A percentile compares a stretch with the other conserved stretches of the same genome.
Conservation (phyloP, 495 filamentous ascomycete genomes). For the Haplographium delicatum region DNA sequence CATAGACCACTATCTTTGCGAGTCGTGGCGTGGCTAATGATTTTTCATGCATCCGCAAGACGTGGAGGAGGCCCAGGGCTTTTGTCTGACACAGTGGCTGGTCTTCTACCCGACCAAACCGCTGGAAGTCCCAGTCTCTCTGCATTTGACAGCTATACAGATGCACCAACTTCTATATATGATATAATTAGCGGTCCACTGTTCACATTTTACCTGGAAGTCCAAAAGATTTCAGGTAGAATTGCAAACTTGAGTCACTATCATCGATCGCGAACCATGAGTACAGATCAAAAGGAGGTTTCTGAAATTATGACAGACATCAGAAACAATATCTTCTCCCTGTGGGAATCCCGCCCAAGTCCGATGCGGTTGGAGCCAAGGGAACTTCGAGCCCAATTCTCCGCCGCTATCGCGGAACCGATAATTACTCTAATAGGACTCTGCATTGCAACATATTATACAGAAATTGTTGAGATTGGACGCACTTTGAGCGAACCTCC, state of each 20-base stretch:
- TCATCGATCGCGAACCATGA: not conserved
- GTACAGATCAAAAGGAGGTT: not conserved
- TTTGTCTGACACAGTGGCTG: not conserved
- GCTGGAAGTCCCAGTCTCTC: not conserved
- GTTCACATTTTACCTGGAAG: not conserved
- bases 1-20: not conserved
- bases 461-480: constrained; percentile 2
- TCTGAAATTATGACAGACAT: not conserved
- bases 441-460: constrained; percentile 3
- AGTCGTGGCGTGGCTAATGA: not conserved
- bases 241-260: not conserved
- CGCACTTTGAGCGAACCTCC: constrained; percentile 2
- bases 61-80: not conserved
- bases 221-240: not conserved
- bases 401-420: constrained; percentile 1
- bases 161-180: not conserved
- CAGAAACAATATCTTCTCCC: not conserved
- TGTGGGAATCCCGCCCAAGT: not conserved
- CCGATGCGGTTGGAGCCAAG: not conserved
- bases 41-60: not conserved
- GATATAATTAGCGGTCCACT: not conserved
- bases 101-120: not conserved
- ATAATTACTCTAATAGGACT: constrained; percentile 3
- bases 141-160: not conserved
- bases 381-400: not conserved